phyloP scores from a whole-genome alignment of 2,329 filamentous ascomycete species.

The Talaromyces amestolkiae region DNA sequence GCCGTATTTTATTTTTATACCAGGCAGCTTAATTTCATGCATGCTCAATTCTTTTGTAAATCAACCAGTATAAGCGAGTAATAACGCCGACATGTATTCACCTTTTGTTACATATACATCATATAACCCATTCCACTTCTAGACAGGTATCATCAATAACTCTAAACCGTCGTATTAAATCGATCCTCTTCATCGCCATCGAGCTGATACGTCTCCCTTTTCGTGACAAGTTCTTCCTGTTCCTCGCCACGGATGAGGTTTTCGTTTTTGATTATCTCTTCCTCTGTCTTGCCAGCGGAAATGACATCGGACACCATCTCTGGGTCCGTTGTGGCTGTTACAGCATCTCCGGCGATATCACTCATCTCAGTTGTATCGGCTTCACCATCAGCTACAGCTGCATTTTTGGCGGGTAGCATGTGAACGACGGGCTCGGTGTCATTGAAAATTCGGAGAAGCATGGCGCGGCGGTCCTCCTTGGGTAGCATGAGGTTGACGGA shows the following conservation, averaged over 20 bases:
- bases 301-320: conserved; percentile 12
- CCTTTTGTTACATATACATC: conserved; percentile 8
- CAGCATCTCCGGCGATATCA: not conserved
- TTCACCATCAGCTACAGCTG: not conserved
- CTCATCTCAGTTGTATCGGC: not conserved
- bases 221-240: conserved; percentile 42
- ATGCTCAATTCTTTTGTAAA: too few species aligned
- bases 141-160: not conserved
- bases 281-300: conserved; percentile 30
- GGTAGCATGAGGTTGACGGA: conserved; percentile 96
- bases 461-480: conserved; percentile 90
- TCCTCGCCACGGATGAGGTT: conserved; percentile 40
- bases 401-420: conserved; percentile 3
- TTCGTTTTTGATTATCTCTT: conserved; percentile 38
- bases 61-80: not conserved
- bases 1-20: not conserved
- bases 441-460: conserved; percentile 88
- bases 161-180: conserved; percentile 48
- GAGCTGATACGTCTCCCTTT: conserved; percentile 45
- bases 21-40: not conserved
- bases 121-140: not conserved
- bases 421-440: conserved; percentile 83
- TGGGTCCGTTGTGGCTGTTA: conserved; percentile 7
- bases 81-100: not conserved
- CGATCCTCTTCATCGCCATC: conserved; percentile 47